Conservation (phyloP, 2,329 filamentous ascomycete species). For the Chrysoporthe puriensis region DNA sequence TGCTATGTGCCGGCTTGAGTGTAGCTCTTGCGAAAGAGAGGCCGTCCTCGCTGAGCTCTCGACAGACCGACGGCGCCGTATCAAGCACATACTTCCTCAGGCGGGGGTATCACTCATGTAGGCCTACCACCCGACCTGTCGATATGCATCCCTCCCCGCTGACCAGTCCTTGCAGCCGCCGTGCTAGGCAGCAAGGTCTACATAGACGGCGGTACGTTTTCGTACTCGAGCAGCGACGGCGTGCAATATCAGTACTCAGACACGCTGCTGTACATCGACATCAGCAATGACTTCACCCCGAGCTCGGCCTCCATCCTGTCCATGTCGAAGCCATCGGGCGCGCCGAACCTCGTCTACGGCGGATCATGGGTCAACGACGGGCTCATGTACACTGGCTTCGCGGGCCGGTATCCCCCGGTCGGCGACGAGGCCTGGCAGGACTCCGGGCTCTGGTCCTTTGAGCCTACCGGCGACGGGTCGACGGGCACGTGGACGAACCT, state of each 20-base stretch:
- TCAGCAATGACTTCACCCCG: constrained; percentile 15
- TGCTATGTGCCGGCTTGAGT: constrained; percentile 2
- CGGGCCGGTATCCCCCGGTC: constrained; percentile 4
- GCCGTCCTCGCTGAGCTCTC: not conserved
- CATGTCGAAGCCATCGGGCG: constrained; percentile 17
- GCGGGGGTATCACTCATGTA: constrained; percentile 33
- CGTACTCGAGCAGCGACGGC: constrained; percentile 28
- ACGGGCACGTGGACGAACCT: constrained; percentile 24
- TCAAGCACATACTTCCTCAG: constrained; percentile 24
- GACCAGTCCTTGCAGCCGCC: constrained; percentile 28
- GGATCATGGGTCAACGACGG: constrained; percentile 16
- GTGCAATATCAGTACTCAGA: constrained; percentile 32
- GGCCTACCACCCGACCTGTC: constrained; percentile 9
- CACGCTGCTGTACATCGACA: constrained; percentile 15
- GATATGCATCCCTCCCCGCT: not conserved
- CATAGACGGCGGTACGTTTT: constrained; percentile 33
- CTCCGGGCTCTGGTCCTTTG: constrained; percentile 22
- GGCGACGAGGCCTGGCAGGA: constrained; percentile 10
- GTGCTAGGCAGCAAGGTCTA: constrained; percentile 32
- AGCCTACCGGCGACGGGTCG: constrained; percentile 16
- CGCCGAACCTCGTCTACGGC: constrained; percentile 6
- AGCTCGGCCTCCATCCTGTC: constrained; percentile 2
- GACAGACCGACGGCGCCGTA: constrained; percentile 18
- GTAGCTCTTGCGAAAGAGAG: not conserved
- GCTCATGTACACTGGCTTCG: constrained; percentile 22